Evolutionary conservation across 495 filamentous ascomycete species (phyloP).

Genomic region (Aspergillus coremiiformis): DNA sequence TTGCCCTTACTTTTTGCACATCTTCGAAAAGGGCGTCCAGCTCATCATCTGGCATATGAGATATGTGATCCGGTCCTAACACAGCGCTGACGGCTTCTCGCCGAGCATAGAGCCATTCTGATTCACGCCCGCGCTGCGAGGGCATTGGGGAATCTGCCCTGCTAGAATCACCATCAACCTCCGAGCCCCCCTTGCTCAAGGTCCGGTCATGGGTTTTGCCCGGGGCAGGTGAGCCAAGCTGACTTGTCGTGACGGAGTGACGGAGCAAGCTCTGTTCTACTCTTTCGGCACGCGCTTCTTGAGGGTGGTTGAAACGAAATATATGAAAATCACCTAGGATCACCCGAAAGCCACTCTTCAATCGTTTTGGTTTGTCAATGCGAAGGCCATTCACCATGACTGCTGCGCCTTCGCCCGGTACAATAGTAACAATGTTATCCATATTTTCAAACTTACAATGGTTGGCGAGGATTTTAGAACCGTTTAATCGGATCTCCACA

Average conservation of each 20-base stretch:
- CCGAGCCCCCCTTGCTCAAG: conserved; percentile 64
- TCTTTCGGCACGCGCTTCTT: conserved; percentile 88
- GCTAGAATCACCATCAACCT: conserved; percentile 61
- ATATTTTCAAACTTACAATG: conserved; percentile 92
- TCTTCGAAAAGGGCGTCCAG: conserved; percentile 93
- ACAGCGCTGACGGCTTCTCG: conserved; percentile 86
- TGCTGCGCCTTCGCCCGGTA: conserved; percentile 81
- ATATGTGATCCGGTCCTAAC: conserved; percentile 85
- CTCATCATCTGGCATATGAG: conserved; percentile 84
- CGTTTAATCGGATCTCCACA: conserved; percentile 88
- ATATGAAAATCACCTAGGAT: conserved; percentile 99
- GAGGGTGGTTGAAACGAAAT: conserved; percentile 95
- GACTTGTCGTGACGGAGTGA: conserved; percentile 78
- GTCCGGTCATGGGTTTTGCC: conserved; percentile 68
- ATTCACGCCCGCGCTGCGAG: conserved; percentile 60
- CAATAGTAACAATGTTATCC: conserved; percentile 82
- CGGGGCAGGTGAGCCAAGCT: conserved; percentile 65
- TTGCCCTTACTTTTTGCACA: conserved; percentile 79
- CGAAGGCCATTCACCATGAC: conserved; percentile 97
- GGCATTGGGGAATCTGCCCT: conserved; percentile 76
- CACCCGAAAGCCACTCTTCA: conserved; percentile 88
- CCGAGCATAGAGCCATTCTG: conserved; percentile 93
- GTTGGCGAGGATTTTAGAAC: conserved; percentile 81
- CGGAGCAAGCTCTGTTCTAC: conserved; percentile 83
- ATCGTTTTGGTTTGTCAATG: conserved; percentile 69